phyloP scores from a whole-genome alignment of 2,329 filamentous ascomycete species.

The Neospermospora avenae region DNA sequence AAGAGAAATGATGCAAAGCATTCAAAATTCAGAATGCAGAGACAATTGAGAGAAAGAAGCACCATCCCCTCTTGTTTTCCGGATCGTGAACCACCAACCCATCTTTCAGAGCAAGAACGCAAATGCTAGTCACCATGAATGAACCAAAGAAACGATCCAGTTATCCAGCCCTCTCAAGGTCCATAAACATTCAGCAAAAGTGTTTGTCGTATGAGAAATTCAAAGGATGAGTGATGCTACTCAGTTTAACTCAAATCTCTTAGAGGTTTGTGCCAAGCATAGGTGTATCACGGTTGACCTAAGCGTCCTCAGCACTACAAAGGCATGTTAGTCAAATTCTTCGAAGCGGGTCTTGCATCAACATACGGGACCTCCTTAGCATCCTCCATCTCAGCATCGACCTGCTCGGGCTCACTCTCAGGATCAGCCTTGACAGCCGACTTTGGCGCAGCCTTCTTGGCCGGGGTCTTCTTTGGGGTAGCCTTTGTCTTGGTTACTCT shows the following conservation, averaged over 20 bases:
- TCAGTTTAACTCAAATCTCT: not conserved
- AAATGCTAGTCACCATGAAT: not conserved
- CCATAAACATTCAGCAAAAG: not conserved
- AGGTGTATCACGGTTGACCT: not conserved
- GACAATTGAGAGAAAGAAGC: not conserved
- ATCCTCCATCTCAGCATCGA: not conserved
- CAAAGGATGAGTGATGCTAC: not conserved
- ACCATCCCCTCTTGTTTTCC: not conserved
- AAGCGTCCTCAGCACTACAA: not conserved
- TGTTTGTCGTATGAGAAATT: not conserved
- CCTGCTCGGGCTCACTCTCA: not conserved
- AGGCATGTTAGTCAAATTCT: not conserved
- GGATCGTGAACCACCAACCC: not conserved
- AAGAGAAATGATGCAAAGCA: not conserved
- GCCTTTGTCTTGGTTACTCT: constrained; percentile 27
- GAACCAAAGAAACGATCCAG: not conserved
- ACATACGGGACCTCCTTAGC: not conserved
- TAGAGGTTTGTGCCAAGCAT: not conserved
- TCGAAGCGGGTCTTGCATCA: too few species aligned
- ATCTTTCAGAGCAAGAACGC: not conserved
- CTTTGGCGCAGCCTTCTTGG: not conserved
- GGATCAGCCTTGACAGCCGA: not conserved
- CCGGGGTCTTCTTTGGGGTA: constrained; percentile 2
- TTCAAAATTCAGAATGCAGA: not conserved
- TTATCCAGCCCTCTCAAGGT: not conserved